Evolutionary conservation across 75 land plant genomes (phyloP), one percentile per base, ranked within the genome.

Genomic region (Cryptomeria japonica): DNA sequence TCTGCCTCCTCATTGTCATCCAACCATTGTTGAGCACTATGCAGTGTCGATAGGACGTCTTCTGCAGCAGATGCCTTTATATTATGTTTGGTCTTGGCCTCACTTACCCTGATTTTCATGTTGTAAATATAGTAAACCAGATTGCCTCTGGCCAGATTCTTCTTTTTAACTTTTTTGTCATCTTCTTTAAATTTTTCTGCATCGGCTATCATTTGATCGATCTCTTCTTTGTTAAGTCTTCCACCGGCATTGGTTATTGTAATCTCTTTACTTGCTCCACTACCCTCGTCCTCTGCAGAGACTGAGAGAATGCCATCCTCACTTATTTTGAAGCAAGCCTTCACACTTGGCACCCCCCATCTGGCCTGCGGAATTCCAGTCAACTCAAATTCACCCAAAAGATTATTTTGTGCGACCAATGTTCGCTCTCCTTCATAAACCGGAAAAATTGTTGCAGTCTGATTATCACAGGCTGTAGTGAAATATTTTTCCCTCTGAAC

Each of bases 381-480:
- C 22, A 88, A 31, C 7, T 31, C 19, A 19, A 89, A 89, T 25
- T 79, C 36, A 3, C 90, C 90, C 31, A 89, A 55, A 79, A 89
- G 18, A 25, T 87, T 88, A 68, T 89, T 88, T 55, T 89, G 85
- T 22, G 3, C 25, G 11, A 34, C 7, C 75, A n/a, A 55, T 10
- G 77, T 2, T 28, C 90, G 32, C 84, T 89, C 90, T 11, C 90
- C 90, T 55, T 89, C 90, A 16, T 88, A 88, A 2, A 89, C 47
- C 0, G 3, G 4, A n/a, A 89, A 6, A 47, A 0, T 0, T 9
- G 0, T 8, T 8, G 8, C 8, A 47, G 19, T 58, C 25, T 80
- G 90, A 42, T 79, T 78, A 55, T 89, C 90, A 6, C 2, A 1
- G 4, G 0, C 5, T 6, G 85, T 89, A 34, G 90, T 18, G 88